Base-by-base conservation (phyloP, 352 stramenopile species). In the Lagenidium giganteum region DNA sequence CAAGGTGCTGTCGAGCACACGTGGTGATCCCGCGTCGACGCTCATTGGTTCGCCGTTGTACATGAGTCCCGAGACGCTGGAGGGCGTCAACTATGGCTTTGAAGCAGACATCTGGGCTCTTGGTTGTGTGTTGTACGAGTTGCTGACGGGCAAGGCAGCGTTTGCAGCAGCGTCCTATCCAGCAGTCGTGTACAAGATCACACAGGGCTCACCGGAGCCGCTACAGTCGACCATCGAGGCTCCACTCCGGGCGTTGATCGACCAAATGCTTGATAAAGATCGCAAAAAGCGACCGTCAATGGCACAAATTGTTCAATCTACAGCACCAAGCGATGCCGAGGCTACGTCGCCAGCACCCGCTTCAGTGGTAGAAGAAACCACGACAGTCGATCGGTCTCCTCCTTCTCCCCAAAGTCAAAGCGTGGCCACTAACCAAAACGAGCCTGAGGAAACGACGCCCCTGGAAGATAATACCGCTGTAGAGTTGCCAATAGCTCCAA, bases 71-170 rank as follows among this genome's bases (percentile, higher is more conserved):
- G 80, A 92, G 47, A 22, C 83, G 3, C 50, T 92, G 3, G 61
- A 86, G 5, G 66, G 54, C 27, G 55, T 83, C 21, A 53, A 60
- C 17, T 76, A 93, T 32, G 67, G 70, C 13, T 69, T 71, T 21
- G 48, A 70, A 8, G 77, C 79, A 14, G 80, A 93, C 21, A 54
- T 91, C 28, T 93, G 80, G 80, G 85, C 77, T 2, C 69, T 90
- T 18, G 80, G 93, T 0, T 98, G 80, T 33, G 58, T 93, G 2
- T 26, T 93, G 17, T 89, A 87, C 42, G 79, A 92, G 42, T 47
- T 89, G 12, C 40, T 92, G 8, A 57, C 60, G 1, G 53, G 58
- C 9, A 42, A 49, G 12, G 57, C 63, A 5, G 61, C 76, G 3
- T 99, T 98, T 35, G 21, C 29, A 18, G 71, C 60, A 4, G 41